A percentile compares a stretch with the other conserved stretches of the same genome.
Conservation (phyloP, 2,329 filamentous ascomycete genomes). For the Penicillium aurantiogriseum region DNA sequence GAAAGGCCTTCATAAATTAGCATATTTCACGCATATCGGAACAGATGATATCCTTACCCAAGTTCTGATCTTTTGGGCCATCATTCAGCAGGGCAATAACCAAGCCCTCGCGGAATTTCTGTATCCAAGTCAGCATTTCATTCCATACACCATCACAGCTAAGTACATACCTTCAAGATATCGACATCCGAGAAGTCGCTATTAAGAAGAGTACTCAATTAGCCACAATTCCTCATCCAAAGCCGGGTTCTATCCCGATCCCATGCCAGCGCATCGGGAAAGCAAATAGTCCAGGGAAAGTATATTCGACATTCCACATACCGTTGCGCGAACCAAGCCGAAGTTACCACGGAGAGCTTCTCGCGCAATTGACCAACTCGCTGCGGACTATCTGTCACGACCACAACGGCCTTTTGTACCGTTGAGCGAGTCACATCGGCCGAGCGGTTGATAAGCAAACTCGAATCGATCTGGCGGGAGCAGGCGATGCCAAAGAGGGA, state of each 20-base stretch:
- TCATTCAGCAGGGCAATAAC: slow-evolving; percentile 59
- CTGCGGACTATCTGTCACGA: slow-evolving; percentile 87
- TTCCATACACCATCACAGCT: background rate
- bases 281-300: background rate
- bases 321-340: slow-evolving; percentile 93
- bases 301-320: slow-evolving; percentile 34
- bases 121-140: slow-evolving; percentile 20
- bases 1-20: slow-evolving; percentile 56
- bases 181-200: slow-evolving; percentile 87
- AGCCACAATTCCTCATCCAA: background rate
- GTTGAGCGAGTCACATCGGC: slow-evolving; percentile 94
- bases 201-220: slow-evolving; percentile 1
- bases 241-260: background rate
- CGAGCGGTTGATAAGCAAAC: slow-evolving; percentile 71
- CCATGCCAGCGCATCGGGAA: background rate
- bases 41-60: slow-evolving; percentile 58
- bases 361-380: slow-evolving; percentile 88
- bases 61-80: slow-evolving; percentile 77
- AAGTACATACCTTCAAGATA: slow-evolving; percentile 63
- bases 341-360: slow-evolving; percentile 83
- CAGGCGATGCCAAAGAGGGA: slow-evolving; percentile 96
- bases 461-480: slow-evolving; percentile 83
- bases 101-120: slow-evolving; percentile 87
- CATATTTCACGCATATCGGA: background rate
- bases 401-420: slow-evolving; percentile 96